Percentiles rank a stretch among this genome's conserved stretches.
phyloP scores from a whole-genome alignment of 768 basidiomycete species.

The Candolleomyces efflorescens region DNA sequence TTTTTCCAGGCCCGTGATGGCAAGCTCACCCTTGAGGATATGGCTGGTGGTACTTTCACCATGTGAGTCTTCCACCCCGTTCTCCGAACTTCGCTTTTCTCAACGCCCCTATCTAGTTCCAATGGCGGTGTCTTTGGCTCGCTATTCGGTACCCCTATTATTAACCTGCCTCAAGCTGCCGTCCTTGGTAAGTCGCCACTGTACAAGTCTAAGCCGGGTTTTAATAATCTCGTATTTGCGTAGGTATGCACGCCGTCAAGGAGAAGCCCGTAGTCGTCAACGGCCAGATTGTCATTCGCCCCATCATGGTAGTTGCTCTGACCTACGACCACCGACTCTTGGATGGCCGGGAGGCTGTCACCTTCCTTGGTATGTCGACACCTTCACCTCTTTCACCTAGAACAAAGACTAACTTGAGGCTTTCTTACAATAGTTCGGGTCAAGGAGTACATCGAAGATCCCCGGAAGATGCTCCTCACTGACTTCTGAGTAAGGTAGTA shows the following conservation, averaged over 20 bases:
- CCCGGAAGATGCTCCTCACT: constrained; percentile 82
- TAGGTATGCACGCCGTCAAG: constrained; percentile 94
- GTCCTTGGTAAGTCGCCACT: constrained; percentile 62
- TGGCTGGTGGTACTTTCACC: constrained; percentile 98
- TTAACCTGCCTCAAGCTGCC: constrained; percentile 93
- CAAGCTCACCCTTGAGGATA: constrained; percentile 95
- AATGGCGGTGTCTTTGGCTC: constrained; percentile 99
- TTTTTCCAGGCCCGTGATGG: constrained; percentile 70
- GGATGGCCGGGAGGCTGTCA: constrained; percentile 94
- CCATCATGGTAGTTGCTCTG: constrained; percentile 92
- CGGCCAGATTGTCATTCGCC: constrained; percentile 94
- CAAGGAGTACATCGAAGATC: constrained; percentile 93
- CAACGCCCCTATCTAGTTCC: constrained; percentile 50
- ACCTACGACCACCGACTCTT: constrained; percentile 96
- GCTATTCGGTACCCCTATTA: constrained; percentile 97
- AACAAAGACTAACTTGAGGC: not conserved
- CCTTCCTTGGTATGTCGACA: constrained; percentile 82
- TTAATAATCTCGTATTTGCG: not conserved
- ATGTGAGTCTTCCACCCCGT: constrained; percentile 53
- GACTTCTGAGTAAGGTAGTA: not conserved
- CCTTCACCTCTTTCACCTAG: not conserved
- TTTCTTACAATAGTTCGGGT: constrained; percentile 60
- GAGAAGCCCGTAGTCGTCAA: constrained; percentile 87
- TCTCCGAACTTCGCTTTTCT: not conserved
- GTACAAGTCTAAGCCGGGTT: not conserved